Percentiles rank a stretch among this genome's conserved stretches.
Evolutionary conservation across 345 rosid species (phyloP).

Genomic region (Angophora floribunda): DNA sequence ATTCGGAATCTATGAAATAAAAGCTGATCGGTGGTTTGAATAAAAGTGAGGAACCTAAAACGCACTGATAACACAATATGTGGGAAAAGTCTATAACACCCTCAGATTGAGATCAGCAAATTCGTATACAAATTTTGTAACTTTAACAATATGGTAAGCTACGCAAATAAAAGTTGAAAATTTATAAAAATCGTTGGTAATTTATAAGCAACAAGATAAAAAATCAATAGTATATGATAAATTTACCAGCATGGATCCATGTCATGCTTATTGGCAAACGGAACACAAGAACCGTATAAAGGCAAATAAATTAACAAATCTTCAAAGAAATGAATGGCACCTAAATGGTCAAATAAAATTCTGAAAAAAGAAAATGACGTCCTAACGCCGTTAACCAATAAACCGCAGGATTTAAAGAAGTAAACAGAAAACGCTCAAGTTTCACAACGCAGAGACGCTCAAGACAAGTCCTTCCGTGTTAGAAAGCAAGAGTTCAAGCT

Average conservation of each 20-base stretch:
- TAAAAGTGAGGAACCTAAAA: not conserved
- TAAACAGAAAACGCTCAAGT: not conserved
- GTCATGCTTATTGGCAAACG: not conserved
- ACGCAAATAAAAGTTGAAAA: not conserved
- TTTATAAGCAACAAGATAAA: not conserved
- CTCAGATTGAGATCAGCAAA: not conserved
- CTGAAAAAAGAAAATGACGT: not conserved
- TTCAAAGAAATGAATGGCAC: not conserved
- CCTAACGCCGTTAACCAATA: not conserved
- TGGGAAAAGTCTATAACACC: not conserved
- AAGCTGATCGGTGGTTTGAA: not conserved
- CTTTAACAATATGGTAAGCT: not conserved
- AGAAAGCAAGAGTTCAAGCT: not conserved
- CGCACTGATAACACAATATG: not conserved
- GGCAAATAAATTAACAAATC: not conserved
- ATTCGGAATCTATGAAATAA: not conserved
- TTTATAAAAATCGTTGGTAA: not conserved
- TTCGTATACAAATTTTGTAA: not conserved
- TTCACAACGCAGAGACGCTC: not conserved
- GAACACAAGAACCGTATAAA: not conserved
- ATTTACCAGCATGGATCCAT: not conserved
- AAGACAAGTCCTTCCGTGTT: not conserved
- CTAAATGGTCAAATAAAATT: not conserved
- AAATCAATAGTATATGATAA: not conserved
- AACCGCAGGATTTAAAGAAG: not conserved